Evolutionary conservation across 2,329 filamentous ascomycete species (phyloP), one percentile per base, ranked within the genome.

Genomic region (Huntiella decipiens): DNA sequence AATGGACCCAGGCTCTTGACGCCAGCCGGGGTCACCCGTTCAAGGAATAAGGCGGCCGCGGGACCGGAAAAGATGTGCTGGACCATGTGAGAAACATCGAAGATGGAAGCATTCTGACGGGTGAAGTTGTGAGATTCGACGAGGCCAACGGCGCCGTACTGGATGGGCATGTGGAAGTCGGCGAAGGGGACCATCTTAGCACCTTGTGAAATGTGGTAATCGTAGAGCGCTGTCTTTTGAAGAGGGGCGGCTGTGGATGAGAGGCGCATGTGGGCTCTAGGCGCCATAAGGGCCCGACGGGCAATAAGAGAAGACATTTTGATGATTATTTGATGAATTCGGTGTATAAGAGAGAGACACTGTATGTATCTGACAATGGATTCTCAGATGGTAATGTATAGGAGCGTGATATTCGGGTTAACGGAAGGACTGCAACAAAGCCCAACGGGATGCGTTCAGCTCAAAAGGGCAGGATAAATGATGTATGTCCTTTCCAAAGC

Each of bases 181-280:
- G 83, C 88, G 63, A 95, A 98, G n/a, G 85, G 83, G 43, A 95
- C 88, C 76, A 96, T 91, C 66, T 93, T 95, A 53, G 73, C 91
- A 54, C 84, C 84, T 58, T 83, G 68, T 49, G 74, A 70, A 51
- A 87, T 57, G 61, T 93, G 82, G 16, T 92, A 66, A 55, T 85
- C 77, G 61, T 88, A 82, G 16, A 95, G 68, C 22, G 79, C 77
- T 2, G 84, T 92, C 63, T 71, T 79, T 55, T 61, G 66, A 52
- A 73, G 65, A 15, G 5, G 51, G 31, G 54, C 51, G 19, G 54
- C 53, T 17, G 51, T 46, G 16, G 47, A 49, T 5, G 47, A 49
- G 19, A 46, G 46, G 37, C 47, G 41, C 31, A 40, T 35, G 15
- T 41, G 47, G 13, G 45, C 39, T 34, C 38, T 49, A 16, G 44